phyloP scores from a whole-genome alignment of 2,329 filamentous ascomycete genomes.

The Fonsecaea multimorphosa region DNA sequence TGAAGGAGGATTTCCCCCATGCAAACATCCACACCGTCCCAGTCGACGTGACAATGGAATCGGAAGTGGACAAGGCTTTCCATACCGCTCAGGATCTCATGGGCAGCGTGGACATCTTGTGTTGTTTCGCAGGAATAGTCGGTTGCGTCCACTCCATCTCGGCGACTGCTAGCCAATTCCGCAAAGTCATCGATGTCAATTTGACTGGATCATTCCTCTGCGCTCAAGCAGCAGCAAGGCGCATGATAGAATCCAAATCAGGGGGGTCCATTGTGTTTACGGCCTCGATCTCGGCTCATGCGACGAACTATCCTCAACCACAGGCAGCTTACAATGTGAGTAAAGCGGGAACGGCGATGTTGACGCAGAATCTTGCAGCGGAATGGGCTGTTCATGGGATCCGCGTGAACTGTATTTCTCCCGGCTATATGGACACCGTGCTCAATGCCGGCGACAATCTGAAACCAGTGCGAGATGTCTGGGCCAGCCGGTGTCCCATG shows the following conservation, averaged over 20 bases:
- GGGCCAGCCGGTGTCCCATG: conserved; percentile 66
- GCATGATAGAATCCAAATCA: conserved; percentile 59
- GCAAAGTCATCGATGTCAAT: conserved; percentile 72
- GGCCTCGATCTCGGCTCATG: conserved; percentile 64
- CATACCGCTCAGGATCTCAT: conserved; percentile 45
- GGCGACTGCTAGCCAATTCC: conserved; percentile 65
- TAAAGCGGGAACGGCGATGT: conserved; percentile 69
- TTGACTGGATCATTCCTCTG: conserved; percentile 73
- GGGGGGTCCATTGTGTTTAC: conserved; percentile 72
- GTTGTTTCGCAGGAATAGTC: conserved; percentile 73
- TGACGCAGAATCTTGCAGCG: conserved; percentile 70
- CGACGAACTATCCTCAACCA: conserved; percentile 66
- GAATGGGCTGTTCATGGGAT: conserved; percentile 77
- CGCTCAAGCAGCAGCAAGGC: conserved; percentile 66
- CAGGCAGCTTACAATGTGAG: conserved; percentile 73
- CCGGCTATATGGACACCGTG: conserved; percentile 79
- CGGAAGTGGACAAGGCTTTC: conserved; percentile 54
- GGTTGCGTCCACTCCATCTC: conserved; percentile 66
- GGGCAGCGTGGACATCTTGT: conserved; percentile 51
- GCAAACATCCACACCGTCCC: conserved; percentile 57
- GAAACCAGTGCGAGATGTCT: conserved; percentile 59
- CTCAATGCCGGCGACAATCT: conserved; percentile 71
- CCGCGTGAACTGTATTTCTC: conserved; percentile 71
- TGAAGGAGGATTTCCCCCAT: conserved; percentile 62
- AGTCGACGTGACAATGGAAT: conserved; percentile 65